Conservation (phyloP, 352 stramenopile species). For the Stephanocyclus meneghinianus region DNA sequence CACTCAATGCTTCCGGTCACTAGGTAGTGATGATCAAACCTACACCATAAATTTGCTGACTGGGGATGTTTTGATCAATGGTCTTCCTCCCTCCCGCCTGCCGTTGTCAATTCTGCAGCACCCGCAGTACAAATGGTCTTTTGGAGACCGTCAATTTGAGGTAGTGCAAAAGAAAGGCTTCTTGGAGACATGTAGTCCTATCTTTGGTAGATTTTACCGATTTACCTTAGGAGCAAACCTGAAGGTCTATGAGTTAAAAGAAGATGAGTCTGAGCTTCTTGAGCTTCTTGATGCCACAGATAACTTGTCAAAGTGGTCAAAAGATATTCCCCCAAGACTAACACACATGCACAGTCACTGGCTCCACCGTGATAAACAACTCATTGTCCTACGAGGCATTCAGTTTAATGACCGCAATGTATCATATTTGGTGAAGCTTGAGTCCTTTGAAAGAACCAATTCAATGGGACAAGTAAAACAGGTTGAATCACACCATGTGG, state of each 20-base stretch:
- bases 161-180: slow-evolving; percentile 31
- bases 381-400: slow-evolving; percentile 39
- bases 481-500: slow-evolving; percentile 27
- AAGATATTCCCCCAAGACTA: slow-evolving; percentile 36
- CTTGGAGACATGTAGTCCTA: slow-evolving; percentile 34
- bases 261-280: slow-evolving; percentile 36
- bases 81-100: slow-evolving; percentile 43
- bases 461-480: slow-evolving; percentile 36
- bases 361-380: slow-evolving; percentile 21
- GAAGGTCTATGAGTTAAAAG: slow-evolving; percentile 39
- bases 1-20: slow-evolving; percentile 33
- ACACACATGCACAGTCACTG: slow-evolving; percentile 51
- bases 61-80: slow-evolving; percentile 58
- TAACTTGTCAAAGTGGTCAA: slow-evolving; percentile 14
- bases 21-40: slow-evolving; percentile 18
- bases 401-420: slow-evolving; percentile 45
- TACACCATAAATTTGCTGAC: slow-evolving; percentile 54
- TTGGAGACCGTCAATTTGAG: slow-evolving; percentile 56
- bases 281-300: slow-evolving; percentile 43
- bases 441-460: neutral
- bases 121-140: slow-evolving; percentile 39
- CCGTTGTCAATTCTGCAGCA: slow-evolving; percentile 40
- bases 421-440: slow-evolving; percentile 39
- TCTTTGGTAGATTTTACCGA: slow-evolving; percentile 40
- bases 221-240: slow-evolving; percentile 30